Base-by-base conservation (phyloP, 75 land plant species). In the Pinus taeda region DNA sequence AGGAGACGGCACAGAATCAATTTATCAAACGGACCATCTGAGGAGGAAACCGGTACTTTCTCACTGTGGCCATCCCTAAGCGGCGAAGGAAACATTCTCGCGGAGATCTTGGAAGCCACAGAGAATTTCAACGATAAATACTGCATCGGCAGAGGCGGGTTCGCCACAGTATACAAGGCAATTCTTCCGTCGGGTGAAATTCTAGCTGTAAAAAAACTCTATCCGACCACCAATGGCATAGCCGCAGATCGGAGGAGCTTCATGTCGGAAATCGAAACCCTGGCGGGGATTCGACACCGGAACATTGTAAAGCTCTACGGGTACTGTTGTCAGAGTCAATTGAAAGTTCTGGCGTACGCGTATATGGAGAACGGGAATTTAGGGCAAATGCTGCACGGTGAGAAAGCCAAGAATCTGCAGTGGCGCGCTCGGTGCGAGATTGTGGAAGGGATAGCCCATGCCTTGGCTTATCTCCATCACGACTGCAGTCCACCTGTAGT, bases 131-230 rank as follows among this genome's bases (percentile, higher is more conserved):
- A 72, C 58, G 76, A 49, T 22, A 78, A 58, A 56, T 80, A 61
- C 45, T 69, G 85, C 30, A 76, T 91, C 59, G 93, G 93, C 26
- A 57, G 1, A 33, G 93, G 93, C 29, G 86, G 83, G 20, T 76
- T n/a, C 74, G 93, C 91, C 0, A 85, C 74, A 22, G 91, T 89
- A 18, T 82, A 82, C 79, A 86, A 81, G 76, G 91, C 83, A 15
- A 1, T 14, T 26, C 74, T 79, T 21, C 45, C 67, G 58, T 15
- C 85, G 59, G 81, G 85, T 0, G 69, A 80, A 57, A 75, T 75
- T 9, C 15, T 86, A 1, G 78, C 81, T 9, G 84, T 81, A 17
- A 90, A 90, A 82, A 83, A 86, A 59, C 76, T 90, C 6, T 56
- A 58, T 30, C 53, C 70, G 15, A 57, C 57, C 11, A 55, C n/a